Conservation (phyloP, 2,329 filamentous ascomycete species). For the Lachnellula cervina region DNA sequence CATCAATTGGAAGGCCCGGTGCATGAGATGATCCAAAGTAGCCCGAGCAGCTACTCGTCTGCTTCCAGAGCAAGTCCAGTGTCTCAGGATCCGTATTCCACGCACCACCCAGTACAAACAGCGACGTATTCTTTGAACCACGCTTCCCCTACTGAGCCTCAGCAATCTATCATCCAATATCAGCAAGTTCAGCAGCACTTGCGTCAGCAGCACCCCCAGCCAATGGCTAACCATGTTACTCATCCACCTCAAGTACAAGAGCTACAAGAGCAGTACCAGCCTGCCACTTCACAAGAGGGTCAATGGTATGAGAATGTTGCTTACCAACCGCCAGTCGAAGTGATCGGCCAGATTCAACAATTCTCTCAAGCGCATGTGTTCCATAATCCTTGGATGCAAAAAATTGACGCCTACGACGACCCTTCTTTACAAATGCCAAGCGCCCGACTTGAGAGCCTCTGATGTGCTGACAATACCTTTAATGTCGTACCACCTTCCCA, state of each 20-base stretch:
- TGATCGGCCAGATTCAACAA: conserved; percentile 48
- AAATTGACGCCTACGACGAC: conserved; percentile 52
- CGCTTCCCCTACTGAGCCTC: conserved; percentile 43
- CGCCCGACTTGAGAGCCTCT: conserved; percentile 53
- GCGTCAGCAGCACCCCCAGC: conserved; percentile 17
- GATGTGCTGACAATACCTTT: conserved; percentile 17
- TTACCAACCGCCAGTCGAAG: conserved; percentile 54
- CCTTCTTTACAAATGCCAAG: conserved; percentile 56
- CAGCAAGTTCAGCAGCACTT: conserved; percentile 28
- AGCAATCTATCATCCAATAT: conserved; percentile 35
- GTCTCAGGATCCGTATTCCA: conserved; percentile 52
- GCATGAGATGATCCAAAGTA: conserved; percentile 49
- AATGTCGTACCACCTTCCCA: neutral
- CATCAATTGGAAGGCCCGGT: conserved; percentile 39
- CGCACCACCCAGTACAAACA: conserved; percentile 46
- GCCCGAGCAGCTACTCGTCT: conserved; percentile 54
- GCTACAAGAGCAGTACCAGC: conserved; percentile 38
- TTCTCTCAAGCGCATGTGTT: conserved; percentile 46
- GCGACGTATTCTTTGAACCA: conserved; percentile 45
- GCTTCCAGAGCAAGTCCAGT: conserved; percentile 49
- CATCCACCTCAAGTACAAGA: conserved; percentile 34
- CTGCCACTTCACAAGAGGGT: conserved; percentile 40
- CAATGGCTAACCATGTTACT: conserved; percentile 26
- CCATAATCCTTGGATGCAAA: conserved; percentile 50
- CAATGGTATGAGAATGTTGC: conserved; percentile 48